Evolutionary conservation across 2,329 filamentous ascomycete genomes (phyloP), one percentile per base, ranked within the genome.

Genomic region (Microcyclospora tardicrescens): DNA sequence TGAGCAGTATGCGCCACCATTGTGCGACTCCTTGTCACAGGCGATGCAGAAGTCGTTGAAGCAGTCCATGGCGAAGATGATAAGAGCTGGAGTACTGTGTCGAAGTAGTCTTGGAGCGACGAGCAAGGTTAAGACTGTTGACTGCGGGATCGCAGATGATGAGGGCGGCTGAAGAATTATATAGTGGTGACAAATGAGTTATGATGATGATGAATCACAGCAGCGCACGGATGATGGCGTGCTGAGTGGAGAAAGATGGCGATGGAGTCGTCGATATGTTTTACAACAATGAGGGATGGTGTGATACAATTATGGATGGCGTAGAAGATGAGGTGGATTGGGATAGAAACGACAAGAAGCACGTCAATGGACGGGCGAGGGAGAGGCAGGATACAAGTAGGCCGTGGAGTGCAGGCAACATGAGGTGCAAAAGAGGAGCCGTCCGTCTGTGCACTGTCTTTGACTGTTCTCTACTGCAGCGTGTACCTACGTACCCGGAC

Each of bases 31-130:
- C 66, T 81, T 81, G 67, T 95, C 87, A 69, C 87, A 95, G 67
- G 82, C 79, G 53, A 95, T 77, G 72, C 87, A 95, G 74, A 85
- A 94, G 64, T 93, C 81, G 62, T 82, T 84, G 54, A 83, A 83
- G 85, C 87, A 94, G 56, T 68, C 66, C 64, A 69, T 68, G 32
- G 24, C 44, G 28, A 34, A 14, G 11, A n/a, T 14, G 12, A 32
- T 41, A 11, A 15, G 28, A 34, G 24, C 14, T 28, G 34, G 19
- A 24, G 19, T 24, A 24, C 29, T 35, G n/a, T 34, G 27, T 35
- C 34, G 16, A 37, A 29, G 15, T 39, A 36, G 37, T 8, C 8
- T 24, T 24, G 19, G 19, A 24, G 19, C 8, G 19, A 24, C 8
- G 19, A 24, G 19, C n/a, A n/a, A 24, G 19, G 19, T 24, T n/a